Conservation (phyloP, 768 basidiomycete species). For the Boletus sensibilis region DNA sequence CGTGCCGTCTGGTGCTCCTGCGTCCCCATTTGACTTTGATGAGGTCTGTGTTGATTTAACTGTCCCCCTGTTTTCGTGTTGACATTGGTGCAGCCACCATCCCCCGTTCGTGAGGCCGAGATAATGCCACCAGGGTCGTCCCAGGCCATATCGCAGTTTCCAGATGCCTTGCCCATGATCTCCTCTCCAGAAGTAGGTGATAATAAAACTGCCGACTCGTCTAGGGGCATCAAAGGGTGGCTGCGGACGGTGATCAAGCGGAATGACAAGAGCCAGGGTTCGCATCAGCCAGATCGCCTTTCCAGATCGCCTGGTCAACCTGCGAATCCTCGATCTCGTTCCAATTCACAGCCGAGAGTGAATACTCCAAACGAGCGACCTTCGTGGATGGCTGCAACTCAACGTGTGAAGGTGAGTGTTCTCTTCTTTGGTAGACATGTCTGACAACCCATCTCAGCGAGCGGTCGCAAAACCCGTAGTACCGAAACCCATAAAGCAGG, state of each 20-base stretch:
- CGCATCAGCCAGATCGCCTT: background rate
- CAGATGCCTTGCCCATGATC: background rate
- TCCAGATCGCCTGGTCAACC: background rate
- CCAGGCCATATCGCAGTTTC: background rate
- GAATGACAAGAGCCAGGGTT: background rate
- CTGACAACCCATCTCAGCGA: background rate
- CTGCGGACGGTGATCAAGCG: background rate
- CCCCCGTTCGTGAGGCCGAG: background rate
- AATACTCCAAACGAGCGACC: background rate
- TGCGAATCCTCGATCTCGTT: background rate
- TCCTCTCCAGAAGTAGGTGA: background rate
- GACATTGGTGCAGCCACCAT: background rate
- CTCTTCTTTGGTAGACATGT: background rate
- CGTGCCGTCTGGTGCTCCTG: background rate
- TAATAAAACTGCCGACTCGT: background rate
- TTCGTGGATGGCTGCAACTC: background rate
- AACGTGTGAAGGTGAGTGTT: background rate
- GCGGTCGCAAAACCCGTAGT: background rate
- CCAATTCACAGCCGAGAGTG: background rate
- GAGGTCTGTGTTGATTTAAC: background rate
- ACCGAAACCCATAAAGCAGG: background rate
- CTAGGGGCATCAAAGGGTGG: background rate
- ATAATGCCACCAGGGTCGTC: background rate
- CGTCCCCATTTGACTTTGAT: background rate
- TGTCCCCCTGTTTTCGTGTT: background rate